Conservation (phyloP, 31 red algal species). For the Asparagopsis taxiformis region DNA sequence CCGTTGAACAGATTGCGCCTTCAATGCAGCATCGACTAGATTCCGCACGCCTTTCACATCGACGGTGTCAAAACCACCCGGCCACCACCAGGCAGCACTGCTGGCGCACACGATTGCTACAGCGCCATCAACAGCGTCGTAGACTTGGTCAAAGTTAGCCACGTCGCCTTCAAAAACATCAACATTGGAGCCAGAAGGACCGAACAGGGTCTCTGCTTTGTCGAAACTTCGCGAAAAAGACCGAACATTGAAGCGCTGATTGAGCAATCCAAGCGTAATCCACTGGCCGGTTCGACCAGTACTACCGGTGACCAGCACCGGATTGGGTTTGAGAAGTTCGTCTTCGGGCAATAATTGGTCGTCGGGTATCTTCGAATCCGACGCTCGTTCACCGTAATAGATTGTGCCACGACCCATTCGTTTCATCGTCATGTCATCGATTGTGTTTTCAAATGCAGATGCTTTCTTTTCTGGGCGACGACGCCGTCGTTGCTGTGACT, state of each 20-base stretch:
- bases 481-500: slow-evolving; percentile 15
- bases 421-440: slow-evolving; percentile 73
- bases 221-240: slow-evolving; percentile 42
- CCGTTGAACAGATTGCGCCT: slow-evolving; percentile 29
- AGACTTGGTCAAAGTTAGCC: slow-evolving; percentile 14
- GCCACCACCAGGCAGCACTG: slow-evolving; percentile 40
- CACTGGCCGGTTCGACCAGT: slow-evolving; percentile 74
- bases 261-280: slow-evolving; percentile 72
- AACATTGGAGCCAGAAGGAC: slow-evolving; percentile 73
- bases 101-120: slow-evolving; percentile 44
- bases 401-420: slow-evolving; percentile 70
- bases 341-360: neutral
- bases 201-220: slow-evolving; percentile 64
- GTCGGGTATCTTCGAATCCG: neutral
- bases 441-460: slow-evolving; percentile 56
- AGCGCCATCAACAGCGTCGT: slow-evolving; percentile 58
- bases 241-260: slow-evolving; percentile 72
- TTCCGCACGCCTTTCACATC: slow-evolving; percentile 51
- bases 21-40: slow-evolving; percentile 36
- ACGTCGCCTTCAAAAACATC: slow-evolving; percentile 65
- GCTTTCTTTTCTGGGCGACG: slow-evolving; percentile 7
- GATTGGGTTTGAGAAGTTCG: slow-evolving; percentile 50
- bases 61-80: slow-evolving; percentile 43
- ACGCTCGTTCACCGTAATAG: slow-evolving; percentile 59
- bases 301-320: slow-evolving; percentile 67